Evolutionary conservation across 192 early-diverging fungal genomes (phyloP), one percentile per base, ranked within the genome.

Genomic region (Fimicolochytrium jonesii): DNA sequence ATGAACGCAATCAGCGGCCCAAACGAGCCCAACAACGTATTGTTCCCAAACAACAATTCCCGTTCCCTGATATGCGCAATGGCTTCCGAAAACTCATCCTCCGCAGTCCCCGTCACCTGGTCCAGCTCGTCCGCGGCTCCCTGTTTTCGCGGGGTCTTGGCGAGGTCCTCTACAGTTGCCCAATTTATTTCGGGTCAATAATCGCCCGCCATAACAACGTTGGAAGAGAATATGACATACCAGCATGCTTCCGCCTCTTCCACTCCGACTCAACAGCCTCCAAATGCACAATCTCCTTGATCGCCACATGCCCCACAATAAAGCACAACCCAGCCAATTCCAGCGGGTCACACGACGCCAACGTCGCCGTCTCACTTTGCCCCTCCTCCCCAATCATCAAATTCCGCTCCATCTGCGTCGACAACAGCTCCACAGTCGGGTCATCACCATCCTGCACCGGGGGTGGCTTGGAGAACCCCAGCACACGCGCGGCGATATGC

Each of bases 271-370:
- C 97, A 23, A 98, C 86, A 2, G 85, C 79, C 77, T 99, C 97
- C 44, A 99, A 75, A 71, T 96, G 88, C 30, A 96, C 94, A 67
- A 95, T 94, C 64, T 96, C 89, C 74, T 97, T 94, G 61, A 98
- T 89, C 0, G 92, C 95, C 15, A 95, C 85, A 71, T 99, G 97
- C 0, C 97, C 95, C 28, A 94, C 87, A 28, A 97, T 75, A 56
- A 98, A 98, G 22, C 94, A 68, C 13, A 99, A 74, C 41, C 94
- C 89, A 54, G 87, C 85, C 9, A 99, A 80, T 35, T 91, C 88
- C 69, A 90, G 83, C 29, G 88, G 69, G 56, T 87, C 62, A 50
- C 68, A 61, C 17, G 54, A 64, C 26, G 25, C 48, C 29, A 57
- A 6, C 10, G 56, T 37, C 2, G 50, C 63, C 4, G 28, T 6